A percentile compares a stretch with the other conserved stretches of the same genome.
phyloP scores from a whole-genome alignment of 2,329 filamentous ascomycete genomes.

The Cadophora sp. region DNA sequence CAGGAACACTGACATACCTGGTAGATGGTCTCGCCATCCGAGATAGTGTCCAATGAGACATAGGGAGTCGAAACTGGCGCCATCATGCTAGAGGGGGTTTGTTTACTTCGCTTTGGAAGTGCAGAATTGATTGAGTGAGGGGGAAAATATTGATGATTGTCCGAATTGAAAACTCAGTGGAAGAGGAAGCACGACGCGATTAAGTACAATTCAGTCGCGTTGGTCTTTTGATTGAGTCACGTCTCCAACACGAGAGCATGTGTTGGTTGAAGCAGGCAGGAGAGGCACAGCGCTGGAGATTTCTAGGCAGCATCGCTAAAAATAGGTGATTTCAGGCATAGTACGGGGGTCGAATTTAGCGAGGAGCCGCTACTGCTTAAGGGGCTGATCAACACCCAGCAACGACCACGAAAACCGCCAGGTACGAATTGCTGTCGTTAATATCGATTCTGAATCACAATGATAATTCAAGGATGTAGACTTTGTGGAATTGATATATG shows the following conservation, averaged over 20 bases:
- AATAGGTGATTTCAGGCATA: not conserved
- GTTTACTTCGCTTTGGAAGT: not conserved
- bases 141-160: not conserved
- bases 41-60: not conserved
- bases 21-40: not conserved
- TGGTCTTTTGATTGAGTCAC: not conserved
- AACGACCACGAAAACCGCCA: no score
- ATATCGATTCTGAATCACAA: no score
- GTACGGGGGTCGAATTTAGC: not conserved
- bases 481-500: no score
- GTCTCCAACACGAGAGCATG: not conserved
- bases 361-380: not conserved
- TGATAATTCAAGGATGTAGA: no score
- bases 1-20: not conserved
- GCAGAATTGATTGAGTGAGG: not conserved
- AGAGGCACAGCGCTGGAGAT: constrained; percentile 1
- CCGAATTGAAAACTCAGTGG: not conserved
- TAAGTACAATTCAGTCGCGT: not conserved
- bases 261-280: not conserved
- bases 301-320: constrained; percentile 2
- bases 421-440: no score
- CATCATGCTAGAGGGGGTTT: not conserved
- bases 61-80: not conserved
- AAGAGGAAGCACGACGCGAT: not conserved
- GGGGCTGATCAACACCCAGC: not conserved